Conservation (phyloP, 371 early-diverging fungal genomes). For the Lichtheimia ornata region DNA sequence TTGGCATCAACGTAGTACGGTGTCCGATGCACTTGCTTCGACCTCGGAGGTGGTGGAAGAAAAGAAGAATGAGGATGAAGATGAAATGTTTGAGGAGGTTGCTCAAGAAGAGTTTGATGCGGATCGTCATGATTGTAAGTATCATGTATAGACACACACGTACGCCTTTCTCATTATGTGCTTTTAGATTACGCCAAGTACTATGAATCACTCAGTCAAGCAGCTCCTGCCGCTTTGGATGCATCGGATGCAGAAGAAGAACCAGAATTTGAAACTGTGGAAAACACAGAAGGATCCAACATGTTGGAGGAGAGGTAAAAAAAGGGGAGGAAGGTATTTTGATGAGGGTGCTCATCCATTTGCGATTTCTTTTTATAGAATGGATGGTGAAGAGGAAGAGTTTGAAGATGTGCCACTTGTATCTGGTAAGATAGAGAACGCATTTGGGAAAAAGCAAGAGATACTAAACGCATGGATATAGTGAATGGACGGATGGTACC, state of each 20-base stretch:
- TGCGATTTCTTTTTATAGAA: background rate
- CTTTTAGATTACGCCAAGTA: conserved; percentile 46
- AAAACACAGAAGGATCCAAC: conserved; percentile 27
- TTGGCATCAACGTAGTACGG: conserved; percentile 78
- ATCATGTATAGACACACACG: background rate
- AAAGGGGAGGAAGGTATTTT: conserved; percentile 6
- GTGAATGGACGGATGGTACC: conserved; percentile 56
- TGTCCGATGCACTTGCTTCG: conserved; percentile 51
- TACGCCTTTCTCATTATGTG: background rate
- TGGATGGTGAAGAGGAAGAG: conserved; percentile 27
- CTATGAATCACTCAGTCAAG: conserved; percentile 39
- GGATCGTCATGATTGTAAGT: conserved; percentile 55
- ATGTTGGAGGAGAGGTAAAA: conserved; percentile 30
- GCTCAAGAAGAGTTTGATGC: conserved; percentile 40
- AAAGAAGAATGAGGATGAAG: conserved; percentile 47
- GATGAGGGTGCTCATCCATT: background rate
- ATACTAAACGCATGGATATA: conserved; percentile 4
- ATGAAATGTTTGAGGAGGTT: conserved; percentile 44
- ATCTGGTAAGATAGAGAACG: conserved; percentile 30
- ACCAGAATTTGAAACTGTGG: conserved; percentile 29
- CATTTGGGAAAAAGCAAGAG: background rate
- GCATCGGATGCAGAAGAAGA: conserved; percentile 27
- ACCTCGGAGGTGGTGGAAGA: conserved; percentile 33
- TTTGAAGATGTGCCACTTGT: conserved; percentile 45
- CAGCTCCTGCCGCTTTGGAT: conserved; percentile 13